Base-by-base conservation (phyloP, 495 filamentous ascomycete species). In the Talaromyces wortmannii region DNA sequence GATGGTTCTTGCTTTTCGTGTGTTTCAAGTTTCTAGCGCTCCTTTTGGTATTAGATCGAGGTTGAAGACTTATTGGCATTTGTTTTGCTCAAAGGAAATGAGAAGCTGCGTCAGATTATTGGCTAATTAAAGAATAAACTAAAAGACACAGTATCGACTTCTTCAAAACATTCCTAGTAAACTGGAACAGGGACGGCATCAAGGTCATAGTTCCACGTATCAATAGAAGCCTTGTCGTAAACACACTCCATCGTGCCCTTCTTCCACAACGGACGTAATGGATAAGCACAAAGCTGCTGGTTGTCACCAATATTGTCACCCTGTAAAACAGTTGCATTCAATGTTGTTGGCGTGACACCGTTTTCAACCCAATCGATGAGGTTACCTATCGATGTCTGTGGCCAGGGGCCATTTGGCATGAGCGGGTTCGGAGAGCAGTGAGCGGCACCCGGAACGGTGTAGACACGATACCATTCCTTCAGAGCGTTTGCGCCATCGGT, bases 341-440 rank as follows among this genome's bases (percentile, higher is more conserved):
- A 57, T 11, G 60, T 69, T 7, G 50, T 56, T 0, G 77, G 77
- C 31, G 66, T 59, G 3, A 69, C 57, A 11, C 67, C 77, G 7
- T 76, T 68, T 56, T 79, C 77, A 12, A 78, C 79, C 79, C 78
- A 81, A 18, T 75, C 61, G 45, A 80, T 80, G 16, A 80, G 65
- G 32, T 56, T 68, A 47, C 59, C 57, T 46, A 7, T 64, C 62
- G 12, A 82, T 56, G 16, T 67, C 47, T 75, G 62, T 1, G 78
- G 78, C 58, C 66, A 81, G 0, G 71, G 68, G 6, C 73, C 76
- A 36, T 71, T 71, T 3, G 73, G 72, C 59, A 72, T 65, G 12
- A 67, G 55, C 0, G 50, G 11, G 52, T 75, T 80, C 0, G 69
- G 53, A 0, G 61, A 61, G 50, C 78, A 82, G 64, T 82, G 77